A percentile compares a stretch with the other conserved stretches of the same genome.
Evolutionary conservation across 371 early-diverging fungal species (phyloP).

Genomic region (Funneliformis caledonium): DNA sequence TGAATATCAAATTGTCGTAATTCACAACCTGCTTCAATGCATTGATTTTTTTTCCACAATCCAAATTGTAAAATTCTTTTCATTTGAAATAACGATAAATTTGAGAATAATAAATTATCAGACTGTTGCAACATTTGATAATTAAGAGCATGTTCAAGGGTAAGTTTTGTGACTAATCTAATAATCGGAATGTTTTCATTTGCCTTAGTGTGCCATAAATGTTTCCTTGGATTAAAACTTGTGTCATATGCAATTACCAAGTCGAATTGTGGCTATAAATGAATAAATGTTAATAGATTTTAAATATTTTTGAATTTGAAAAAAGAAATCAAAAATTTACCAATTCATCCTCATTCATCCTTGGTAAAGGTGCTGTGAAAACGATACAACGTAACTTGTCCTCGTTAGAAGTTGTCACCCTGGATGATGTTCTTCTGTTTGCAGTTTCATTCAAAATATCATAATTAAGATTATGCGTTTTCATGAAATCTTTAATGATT

Average conservation of each 20-base stretch:
- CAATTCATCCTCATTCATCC: background rate
- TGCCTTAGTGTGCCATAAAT: background rate
- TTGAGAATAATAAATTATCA: background rate
- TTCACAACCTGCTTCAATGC: conserved; percentile 8
- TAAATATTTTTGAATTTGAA: background rate
- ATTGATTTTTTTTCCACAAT: conserved; percentile 10
- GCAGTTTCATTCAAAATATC: background rate
- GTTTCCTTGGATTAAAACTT: background rate
- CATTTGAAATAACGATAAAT: conserved; percentile 2
- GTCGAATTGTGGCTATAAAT: conserved; percentile 23
- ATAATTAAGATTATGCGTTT: background rate
- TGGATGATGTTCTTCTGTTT: background rate
- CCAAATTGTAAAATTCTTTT: conserved; percentile 2
- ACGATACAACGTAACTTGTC: background rate
- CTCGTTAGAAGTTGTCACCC: background rate
- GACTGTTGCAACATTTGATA: background rate
- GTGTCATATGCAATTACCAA: conserved; percentile 29
- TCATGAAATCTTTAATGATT: conserved; percentile 12
- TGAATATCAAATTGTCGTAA: background rate
- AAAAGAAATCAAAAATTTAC: background rate
- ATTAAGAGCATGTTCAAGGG: conserved; percentile 24
- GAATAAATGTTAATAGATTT: background rate
- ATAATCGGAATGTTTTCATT: conserved; percentile 14
- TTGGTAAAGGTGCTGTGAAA: background rate
- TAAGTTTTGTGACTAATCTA: conserved; percentile 18